Evolutionary conservation across 352 stramenopile genomes (phyloP).

Genomic region (Saprolegnia diclina): DNA sequence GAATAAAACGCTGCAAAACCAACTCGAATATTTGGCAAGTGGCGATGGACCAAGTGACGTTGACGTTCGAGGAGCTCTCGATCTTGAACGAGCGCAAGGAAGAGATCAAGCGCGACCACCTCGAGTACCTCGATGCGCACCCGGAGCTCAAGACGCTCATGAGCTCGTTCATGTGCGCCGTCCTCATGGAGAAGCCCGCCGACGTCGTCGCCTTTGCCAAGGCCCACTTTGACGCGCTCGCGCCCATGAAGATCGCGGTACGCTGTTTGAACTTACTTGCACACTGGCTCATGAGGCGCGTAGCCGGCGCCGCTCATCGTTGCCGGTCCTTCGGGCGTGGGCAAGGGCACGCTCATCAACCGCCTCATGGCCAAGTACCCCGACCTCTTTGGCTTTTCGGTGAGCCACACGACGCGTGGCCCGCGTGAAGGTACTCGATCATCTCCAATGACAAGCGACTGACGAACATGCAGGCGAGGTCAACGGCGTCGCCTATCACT

Average conservation of each 20-base stretch:
- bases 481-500: conserved; percentile 97
- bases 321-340: conserved; percentile 85
- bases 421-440: conserved; percentile 60
- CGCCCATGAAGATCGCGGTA: conserved; percentile 46
- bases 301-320: conserved; percentile 86
- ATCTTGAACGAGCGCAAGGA: conserved; percentile 83
- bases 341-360: conserved; percentile 96
- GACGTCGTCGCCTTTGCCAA: conserved; percentile 77
- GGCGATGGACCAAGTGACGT: conserved; percentile 36
- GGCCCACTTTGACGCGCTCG: conserved; percentile 72
- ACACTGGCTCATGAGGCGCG: not conserved
- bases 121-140: conserved; percentile 71
- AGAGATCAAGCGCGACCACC: conserved; percentile 79
- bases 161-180: conserved; percentile 78
- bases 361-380: conserved; percentile 83
- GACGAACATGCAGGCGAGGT: conserved; percentile 61
- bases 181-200: conserved; percentile 81
- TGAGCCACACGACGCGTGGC: conserved; percentile 96
- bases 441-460: not conserved
- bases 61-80: conserved; percentile 79
- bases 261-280: not conserved
- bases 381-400: conserved; percentile 91
- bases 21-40: not conserved
- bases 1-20: no score
- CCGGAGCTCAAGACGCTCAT: conserved; percentile 88